These are phyloP conservation scores for Hirschioporus abietinus DNA, from an alignment of 768 basidiomycete genomes.

Conservation along the genomic window DNA sequence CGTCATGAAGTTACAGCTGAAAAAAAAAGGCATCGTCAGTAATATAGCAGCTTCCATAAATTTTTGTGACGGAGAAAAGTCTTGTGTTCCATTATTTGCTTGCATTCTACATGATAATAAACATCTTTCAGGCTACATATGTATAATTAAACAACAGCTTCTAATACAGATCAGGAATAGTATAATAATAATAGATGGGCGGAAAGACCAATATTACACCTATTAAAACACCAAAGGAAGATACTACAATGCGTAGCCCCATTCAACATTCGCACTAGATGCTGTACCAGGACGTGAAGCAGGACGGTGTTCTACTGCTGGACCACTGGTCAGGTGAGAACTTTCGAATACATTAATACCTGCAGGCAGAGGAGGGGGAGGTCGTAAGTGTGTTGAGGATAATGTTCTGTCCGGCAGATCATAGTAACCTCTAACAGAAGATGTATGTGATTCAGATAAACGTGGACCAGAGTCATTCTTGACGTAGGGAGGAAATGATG, in stretches of 20 bases:
- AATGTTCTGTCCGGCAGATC: neutral
- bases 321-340: too few species aligned
- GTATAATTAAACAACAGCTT: neutral
- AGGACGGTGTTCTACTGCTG: neutral
- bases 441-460: neutral
- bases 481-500: neutral
- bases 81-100: too few species aligned
- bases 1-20: neutral
- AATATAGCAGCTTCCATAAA: too few species aligned
- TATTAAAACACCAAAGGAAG: neutral
- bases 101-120: neutral
- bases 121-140: neutral
- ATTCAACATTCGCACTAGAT: neutral
- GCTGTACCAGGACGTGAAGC: neutral
- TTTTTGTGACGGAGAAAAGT: too few species aligned
- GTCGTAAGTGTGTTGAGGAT: neutral
- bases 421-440: neutral
- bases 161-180: neutral
- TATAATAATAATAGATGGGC: neutral
- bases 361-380: neutral
- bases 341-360: neutral
- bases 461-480: neutral
- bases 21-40: too few species aligned
- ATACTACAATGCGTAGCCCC: neutral
- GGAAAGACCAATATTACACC: neutral